phyloP scores from a whole-genome alignment of 2,329 filamentous ascomycete species.

The Claviceps humidiphila region DNA sequence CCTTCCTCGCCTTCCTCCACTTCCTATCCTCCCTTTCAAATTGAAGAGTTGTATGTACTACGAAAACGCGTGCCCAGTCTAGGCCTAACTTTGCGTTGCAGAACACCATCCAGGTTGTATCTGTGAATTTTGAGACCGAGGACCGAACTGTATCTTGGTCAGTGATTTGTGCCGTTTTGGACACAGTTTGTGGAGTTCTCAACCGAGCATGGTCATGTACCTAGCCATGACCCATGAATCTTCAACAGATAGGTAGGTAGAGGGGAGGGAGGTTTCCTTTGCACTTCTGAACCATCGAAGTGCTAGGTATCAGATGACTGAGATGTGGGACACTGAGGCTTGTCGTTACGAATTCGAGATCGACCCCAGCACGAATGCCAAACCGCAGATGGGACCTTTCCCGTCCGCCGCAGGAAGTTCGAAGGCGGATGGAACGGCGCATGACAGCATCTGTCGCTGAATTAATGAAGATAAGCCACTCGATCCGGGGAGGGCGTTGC shows the following conservation, averaged over 20 bases:
- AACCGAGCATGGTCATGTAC: background rate
- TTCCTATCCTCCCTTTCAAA: background rate
- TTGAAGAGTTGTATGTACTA: background rate
- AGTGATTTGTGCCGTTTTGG: background rate
- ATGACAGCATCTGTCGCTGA: conserved; percentile 2
- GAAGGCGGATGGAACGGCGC: background rate
- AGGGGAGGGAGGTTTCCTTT: background rate
- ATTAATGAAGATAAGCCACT: background rate
- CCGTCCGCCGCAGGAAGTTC: background rate
- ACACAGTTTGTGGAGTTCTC: background rate
- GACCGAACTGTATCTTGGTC: background rate
- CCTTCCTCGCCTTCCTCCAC: background rate
- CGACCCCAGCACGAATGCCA: background rate
- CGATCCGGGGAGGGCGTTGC: background rate
- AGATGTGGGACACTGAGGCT: background rate
- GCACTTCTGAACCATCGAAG: too few species aligned
- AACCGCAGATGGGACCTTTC: background rate
- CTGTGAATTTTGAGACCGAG: background rate
- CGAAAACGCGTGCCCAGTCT: background rate
- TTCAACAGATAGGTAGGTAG: background rate
- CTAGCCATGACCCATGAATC: background rate
- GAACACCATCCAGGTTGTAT: background rate
- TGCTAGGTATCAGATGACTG: background rate
- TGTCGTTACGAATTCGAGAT: background rate
- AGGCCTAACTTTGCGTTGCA: background rate